Conservation (phyloP, 129 eudicot genomes). For the Saposhnikovia divaricata region DNA sequence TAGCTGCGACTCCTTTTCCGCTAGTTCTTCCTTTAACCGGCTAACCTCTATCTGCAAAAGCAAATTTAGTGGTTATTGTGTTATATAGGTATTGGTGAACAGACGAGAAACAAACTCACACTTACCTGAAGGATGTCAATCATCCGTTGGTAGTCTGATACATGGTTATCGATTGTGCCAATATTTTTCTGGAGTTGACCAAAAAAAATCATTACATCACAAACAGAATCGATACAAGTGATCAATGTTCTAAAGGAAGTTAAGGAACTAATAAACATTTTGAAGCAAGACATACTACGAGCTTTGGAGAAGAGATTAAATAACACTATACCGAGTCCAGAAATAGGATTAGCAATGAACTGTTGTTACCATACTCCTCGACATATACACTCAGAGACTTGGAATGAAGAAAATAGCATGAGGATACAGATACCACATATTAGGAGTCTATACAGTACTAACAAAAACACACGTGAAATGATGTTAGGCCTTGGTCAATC, state of each 20-base stretch:
- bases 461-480: background rate
- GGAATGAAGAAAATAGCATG: background rate
- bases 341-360: background rate
- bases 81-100: background rate
- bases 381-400: background rate
- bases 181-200: conserved; percentile 58
- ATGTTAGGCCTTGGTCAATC: background rate
- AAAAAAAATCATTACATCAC: background rate
- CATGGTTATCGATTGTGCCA: conserved; percentile 74
- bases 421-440: background rate
- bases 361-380: background rate
- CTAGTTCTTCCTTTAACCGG: conserved; percentile 68
- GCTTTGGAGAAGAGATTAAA: background rate
- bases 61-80: conserved; percentile 1
- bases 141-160: conserved; percentile 90
- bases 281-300: background rate
- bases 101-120: conserved; percentile 11
- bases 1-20: conserved; percentile 78
- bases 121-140: conserved; percentile 87
- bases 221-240: background rate
- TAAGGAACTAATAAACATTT: background rate
- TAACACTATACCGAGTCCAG: background rate
- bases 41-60: conserved; percentile 61
- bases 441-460: background rate
- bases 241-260: background rate